These are phyloP conservation scores for Mariannaea sp. DNA, from an alignment of 2,329 filamentous ascomycete species.

Conservation along the genomic window DNA sequence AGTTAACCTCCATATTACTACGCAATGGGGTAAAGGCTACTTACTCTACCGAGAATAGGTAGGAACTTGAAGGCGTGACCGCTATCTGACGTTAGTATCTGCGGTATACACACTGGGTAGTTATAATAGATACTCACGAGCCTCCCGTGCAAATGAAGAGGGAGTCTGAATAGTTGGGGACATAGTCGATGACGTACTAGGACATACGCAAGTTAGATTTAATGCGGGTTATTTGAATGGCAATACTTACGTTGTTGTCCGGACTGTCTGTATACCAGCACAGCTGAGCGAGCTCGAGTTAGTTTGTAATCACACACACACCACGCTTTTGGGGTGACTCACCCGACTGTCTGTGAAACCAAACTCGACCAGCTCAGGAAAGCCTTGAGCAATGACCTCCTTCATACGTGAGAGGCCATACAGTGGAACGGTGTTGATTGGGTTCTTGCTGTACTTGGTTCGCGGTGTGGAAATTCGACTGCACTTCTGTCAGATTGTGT, in stretches of 20 bases:
- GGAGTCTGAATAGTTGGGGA: constrained; percentile 8
- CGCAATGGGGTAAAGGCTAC: too few relatives aligned
- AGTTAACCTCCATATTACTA: too few relatives aligned
- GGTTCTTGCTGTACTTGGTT: too few relatives aligned
- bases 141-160: constrained; percentile 16
- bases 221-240: too few relatives aligned
- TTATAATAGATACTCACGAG: constrained; percentile 9
- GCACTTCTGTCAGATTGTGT: too few relatives aligned
- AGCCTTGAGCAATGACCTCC: too few relatives aligned
- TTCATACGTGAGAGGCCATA: too few relatives aligned
- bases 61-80: constrained; percentile 42
- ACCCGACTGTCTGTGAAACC: constrained; percentile 8
- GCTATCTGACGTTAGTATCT: constrained; percentile 7
- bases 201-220: too few relatives aligned
- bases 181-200: constrained; percentile 15
- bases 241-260: not conserved
- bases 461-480: too few relatives aligned
- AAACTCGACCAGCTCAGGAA: constrained; percentile 1
- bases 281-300: too few relatives aligned
- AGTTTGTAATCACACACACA: too few relatives aligned
- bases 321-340: not conserved
- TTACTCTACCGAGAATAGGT: constrained; percentile 33
- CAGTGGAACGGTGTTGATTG: too few relatives aligned
- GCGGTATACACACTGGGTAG: not conserved
- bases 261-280: not conserved